phyloP scores from a whole-genome alignment of 2,329 filamentous ascomycete species.

The Neospermospora avenae region DNA sequence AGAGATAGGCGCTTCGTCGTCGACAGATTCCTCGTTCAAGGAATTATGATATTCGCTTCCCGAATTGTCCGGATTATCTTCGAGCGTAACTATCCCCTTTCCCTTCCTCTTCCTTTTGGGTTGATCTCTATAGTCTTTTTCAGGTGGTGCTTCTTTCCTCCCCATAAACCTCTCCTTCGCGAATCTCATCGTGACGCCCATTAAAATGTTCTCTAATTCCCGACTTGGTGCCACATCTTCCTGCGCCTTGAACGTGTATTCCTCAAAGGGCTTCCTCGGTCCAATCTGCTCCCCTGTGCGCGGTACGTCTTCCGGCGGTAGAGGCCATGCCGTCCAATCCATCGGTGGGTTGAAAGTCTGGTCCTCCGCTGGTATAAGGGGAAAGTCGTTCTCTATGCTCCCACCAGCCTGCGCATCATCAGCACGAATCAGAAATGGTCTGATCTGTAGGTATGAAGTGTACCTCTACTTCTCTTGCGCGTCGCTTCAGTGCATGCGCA shows the following conservation, averaged over 20 bases:
- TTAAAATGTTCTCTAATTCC: constrained; percentile 66
- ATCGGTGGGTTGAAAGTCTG: constrained; percentile 51
- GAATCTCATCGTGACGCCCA: constrained; percentile 60
- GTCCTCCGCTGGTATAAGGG: constrained; percentile 15
- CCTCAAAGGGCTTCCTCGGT: constrained; percentile 46
- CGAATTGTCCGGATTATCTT: not conserved
- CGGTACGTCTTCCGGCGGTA: constrained; percentile 61
- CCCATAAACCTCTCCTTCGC: constrained; percentile 63
- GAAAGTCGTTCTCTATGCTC: constrained; percentile 21
- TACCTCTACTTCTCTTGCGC: constrained; percentile 28
- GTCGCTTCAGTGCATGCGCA: constrained; percentile 63
- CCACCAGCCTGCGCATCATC: not conserved
- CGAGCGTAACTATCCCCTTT: constrained; percentile 12
- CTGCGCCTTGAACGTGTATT: constrained; percentile 48
- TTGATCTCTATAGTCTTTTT: not conserved
- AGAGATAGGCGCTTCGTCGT: not conserved
- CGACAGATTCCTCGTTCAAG: not conserved
- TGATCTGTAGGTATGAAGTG: constrained; percentile 40
- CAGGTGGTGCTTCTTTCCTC: constrained; percentile 29
- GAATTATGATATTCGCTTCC: not conserved
- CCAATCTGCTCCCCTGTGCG: constrained; percentile 48
- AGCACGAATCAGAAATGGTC: not conserved
- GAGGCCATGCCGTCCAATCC: constrained; percentile 83
- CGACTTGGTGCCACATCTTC: constrained; percentile 50
- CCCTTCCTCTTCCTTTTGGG: not conserved